phyloP scores from a whole-genome alignment of 148 eudicot genomes.

The Rhododendron henanense region DNA sequence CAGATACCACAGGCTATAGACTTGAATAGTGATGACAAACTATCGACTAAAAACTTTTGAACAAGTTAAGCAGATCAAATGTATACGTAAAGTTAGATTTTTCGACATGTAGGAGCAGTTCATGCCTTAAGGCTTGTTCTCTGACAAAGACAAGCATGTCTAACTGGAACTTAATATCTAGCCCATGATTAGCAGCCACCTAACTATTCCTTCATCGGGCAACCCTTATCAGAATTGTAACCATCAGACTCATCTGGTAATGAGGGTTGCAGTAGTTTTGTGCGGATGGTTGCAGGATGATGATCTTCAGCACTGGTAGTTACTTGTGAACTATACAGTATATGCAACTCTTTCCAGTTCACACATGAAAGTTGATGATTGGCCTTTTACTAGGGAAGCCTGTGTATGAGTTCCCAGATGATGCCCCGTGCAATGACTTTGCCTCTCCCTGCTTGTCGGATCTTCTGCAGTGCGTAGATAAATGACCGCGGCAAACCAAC shows the following conservation, averaged over 20 bases:
- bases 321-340: neutral
- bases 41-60: neutral
- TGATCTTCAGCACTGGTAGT: neutral
- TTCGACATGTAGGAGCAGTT: neutral
- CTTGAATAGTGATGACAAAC: neutral
- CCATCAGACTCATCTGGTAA: neutral
- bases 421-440: neutral
- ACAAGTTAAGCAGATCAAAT: neutral
- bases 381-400: neutral
- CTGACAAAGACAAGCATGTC: neutral
- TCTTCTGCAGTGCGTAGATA: neutral
- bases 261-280: neutral
- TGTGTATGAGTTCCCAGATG: neutral
- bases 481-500: neutral
- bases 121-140: neutral
- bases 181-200: neutral
- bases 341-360: neutral
- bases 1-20: neutral
- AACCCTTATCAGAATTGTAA: neutral
- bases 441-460: neutral
- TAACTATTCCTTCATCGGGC: neutral
- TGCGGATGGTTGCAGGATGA: neutral
- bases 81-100: neutral
- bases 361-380: neutral
- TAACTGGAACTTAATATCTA: neutral